These are phyloP conservation scores for Auricularia sp. DNA, from an alignment of 768 basidiomycete species.

Conservation along the genomic window DNA sequence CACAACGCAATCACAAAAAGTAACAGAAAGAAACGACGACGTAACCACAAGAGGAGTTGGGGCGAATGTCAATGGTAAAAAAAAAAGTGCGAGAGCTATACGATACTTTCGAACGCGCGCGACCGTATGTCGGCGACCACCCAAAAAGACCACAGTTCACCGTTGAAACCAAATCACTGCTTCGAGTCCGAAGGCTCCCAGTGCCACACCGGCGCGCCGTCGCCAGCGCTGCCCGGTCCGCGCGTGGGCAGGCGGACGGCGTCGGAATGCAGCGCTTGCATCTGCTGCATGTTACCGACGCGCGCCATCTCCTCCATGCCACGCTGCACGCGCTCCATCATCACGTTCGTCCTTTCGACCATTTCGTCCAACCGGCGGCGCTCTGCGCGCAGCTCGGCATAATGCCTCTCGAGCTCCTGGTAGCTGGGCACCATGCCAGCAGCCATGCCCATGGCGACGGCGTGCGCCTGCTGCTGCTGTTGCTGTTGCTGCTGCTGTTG, in stretches of 20 bases:
- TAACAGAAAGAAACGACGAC: not conserved
- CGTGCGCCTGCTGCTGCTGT: not conserved
- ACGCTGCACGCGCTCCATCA: slow-evolving; percentile 63
- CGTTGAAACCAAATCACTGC: not conserved
- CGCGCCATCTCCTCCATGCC: slow-evolving; percentile 61
- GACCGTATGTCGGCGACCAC: not conserved
- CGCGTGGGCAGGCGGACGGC: not conserved
- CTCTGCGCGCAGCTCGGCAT: slow-evolving; percentile 51
- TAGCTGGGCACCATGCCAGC: slow-evolving; percentile 31
- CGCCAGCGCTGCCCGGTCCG: not conserved
- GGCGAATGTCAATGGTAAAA: not conserved
- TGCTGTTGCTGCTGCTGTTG: not conserved
- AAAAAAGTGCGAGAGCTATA: not conserved
- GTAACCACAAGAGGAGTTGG: not conserved
- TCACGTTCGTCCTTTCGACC: slow-evolving; percentile 61
- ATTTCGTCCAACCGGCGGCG: slow-evolving; percentile 61
- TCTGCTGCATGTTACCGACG: not conserved
- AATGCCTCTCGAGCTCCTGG: slow-evolving; percentile 63
- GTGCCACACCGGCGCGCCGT: not conserved
- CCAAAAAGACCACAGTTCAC: not conserved
- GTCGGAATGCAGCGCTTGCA: not conserved
- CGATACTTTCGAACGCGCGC: not conserved
- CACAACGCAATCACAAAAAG: too few species aligned
- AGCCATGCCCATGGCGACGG: not conserved
- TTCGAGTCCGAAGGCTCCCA: not conserved